Base-by-base conservation (phyloP, 768 basidiomycete genomes). In the Amanita polypyramis region DNA sequence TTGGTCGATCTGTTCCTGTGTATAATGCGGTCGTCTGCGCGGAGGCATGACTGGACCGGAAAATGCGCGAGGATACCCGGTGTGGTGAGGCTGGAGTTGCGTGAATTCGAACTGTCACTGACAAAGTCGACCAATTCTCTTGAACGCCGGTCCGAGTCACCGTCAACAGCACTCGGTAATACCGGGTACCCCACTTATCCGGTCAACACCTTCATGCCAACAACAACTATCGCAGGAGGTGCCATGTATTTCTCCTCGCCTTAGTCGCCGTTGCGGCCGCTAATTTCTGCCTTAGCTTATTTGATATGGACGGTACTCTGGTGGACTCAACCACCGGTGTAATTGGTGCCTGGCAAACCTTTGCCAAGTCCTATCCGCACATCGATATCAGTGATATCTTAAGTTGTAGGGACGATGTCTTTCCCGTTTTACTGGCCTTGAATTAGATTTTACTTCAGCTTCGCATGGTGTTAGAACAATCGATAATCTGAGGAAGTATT, bases 301-400 rank as follows among this genome's bases (percentile, higher is more conserved):
- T 86, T 57, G 85, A 88, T 60, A 88, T 87, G 85, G 85, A 88
- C 60, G 85, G 85, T 47, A 91, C 85, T 29, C 69, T 87, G 43
- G 73, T 86, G 54, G 85, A 93, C 60, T 91, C 87, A 15, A 91
- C 85, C 8, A 76, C 79, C 25, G 89, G 86, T 36, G 88, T 94
- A 27, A 66, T 77, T 21, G 86, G 82, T 21, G 88, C 89, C 30
- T 94, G 92, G 92, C 69, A 81, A 45, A 65, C 69, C n/a, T 92
- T 91, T 64, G 74, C 74, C 42, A 60, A 78, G 58, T 72, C 75
- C 49, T 92, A 93, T 60, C 79, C 82, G 3, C 62, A 60, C 27
- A 75, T 86, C 51, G 75, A 85, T 59, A 70, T 84, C 14, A 56
- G 74, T 23, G 59, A 73, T 47, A 84, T 80, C 51, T 64, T 87